Base-by-base conservation (phyloP, 352 stramenopile species). In the Phytophthora lateralis region DNA sequence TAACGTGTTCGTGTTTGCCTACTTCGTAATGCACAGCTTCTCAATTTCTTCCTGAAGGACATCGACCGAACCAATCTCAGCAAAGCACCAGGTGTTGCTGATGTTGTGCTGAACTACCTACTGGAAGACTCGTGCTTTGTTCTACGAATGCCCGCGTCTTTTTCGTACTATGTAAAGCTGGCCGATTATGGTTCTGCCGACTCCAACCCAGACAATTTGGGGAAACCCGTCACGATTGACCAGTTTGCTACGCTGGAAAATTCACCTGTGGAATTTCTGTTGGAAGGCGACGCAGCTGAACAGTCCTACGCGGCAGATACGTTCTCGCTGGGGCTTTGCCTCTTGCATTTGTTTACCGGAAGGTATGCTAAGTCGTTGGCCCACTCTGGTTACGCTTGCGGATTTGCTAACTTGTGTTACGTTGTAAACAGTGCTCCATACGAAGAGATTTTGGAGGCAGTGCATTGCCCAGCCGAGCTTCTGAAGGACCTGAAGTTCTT, bases 201-300 rank as follows among this genome's bases (percentile, higher is more conserved):
- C 58, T 92, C 98, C 24, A 85, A 89, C 47, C 63, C 66, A 1
- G 88, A 93, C 12, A 93, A 82, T 21, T 76, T 98, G 44, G 94
- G 90, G n/a, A 81, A 93, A 50, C 89, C 88, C 1, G 90, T 99
- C 3, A 96, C 82, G 4, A 78, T 98, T 38, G 93, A 96, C 34
- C 96, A 95, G 50, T 99, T 99, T 64, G 98, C 97, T 26, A 99
- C 98, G 15, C 74, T 99, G 15, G 98, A 99, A 71, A 99, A 99
- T 69, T 95, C 95, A 12, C 94, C 98, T 2, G 81, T 97, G 18
- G 98, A 99, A 42, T 98, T 97, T 47, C 70, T 99, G 8, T 79
- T 99, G 30, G 71, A 97, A 41, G 98, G 98, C 27, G 90, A 98
- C 63, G 70, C 71, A 5, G 92, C 96, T 5, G 52, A 75, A 48